These are phyloP conservation scores for Myxozyma vanderwaltii DNA, from an alignment of 805 yeast genomes.

Conservation along the genomic window DNA sequence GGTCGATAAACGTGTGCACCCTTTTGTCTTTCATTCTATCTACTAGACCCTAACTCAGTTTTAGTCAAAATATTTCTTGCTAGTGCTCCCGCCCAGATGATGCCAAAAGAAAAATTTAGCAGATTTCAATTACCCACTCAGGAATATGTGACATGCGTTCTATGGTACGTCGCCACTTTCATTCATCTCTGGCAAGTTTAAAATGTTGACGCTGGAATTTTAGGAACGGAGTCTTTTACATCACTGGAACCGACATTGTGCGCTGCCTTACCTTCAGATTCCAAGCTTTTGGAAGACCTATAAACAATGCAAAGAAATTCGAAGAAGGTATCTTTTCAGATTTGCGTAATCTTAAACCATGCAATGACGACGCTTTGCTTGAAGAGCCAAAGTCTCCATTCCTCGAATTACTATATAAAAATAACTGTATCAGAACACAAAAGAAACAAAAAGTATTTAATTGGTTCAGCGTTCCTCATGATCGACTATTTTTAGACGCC, in stretches of 20 bases:
- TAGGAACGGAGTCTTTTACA: constrained; percentile 71
- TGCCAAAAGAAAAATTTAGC: constrained; percentile 80
- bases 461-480: constrained; percentile 96
- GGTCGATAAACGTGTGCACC: constrained; percentile 26
- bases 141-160: constrained; percentile 92
- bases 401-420: constrained; percentile 78
- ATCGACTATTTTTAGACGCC: constrained; percentile 88
- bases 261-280: constrained; percentile 86
- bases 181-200: not conserved
- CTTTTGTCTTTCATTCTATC: not conserved
- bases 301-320: constrained; percentile 85
- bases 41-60: not conserved
- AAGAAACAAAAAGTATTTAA: constrained; percentile 95
- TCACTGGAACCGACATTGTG: constrained; percentile 96
- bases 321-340: constrained; percentile 97
- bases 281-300: constrained; percentile 83
- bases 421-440: constrained; percentile 87
- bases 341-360: constrained; percentile 75
- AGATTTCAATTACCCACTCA: constrained; percentile 82
- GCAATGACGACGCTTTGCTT: constrained; percentile 73
- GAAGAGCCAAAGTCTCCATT: constrained; percentile 87
- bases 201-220: too few relatives aligned
- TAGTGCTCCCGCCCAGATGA: constrained; percentile 96
- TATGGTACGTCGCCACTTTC: constrained; percentile 53
- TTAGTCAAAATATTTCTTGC: constrained; percentile 75